Base-by-base conservation (phyloP, 305 asterid species). In the Nicotiana rustica region DNA sequence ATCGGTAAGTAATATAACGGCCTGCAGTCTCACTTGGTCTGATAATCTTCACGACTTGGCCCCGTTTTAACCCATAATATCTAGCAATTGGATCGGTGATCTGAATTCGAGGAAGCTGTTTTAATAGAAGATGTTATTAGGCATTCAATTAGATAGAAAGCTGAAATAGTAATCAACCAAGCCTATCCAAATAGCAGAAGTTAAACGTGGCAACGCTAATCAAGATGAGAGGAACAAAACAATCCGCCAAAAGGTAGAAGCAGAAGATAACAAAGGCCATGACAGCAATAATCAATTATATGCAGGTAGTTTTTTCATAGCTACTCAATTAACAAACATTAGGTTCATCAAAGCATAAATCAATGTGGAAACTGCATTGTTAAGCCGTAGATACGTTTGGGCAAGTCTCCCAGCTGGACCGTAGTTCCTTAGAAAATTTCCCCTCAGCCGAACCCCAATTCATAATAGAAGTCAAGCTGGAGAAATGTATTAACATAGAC, bases 21-120 rank as follows among this genome's bases (percentile, higher is more conserved):
- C 84, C 84, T 62, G 82, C 82, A 55, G 84, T 75, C 60, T 84
- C 84, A 84, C 86, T 84, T 56, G 85, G 82, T 65, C 82, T 68
- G 80, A 88, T 90, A 25, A 94, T 94, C 77, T 92, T 91, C 67
- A 94, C 95, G 21, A 94, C 96, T n/a, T 94, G 92, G 44, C 97
- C 97, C 9, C 93, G 94, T 70, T 88, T 91, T 67, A 94, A 88
- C 10, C 98, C 97, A 61, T 89, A 92, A 67, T 94, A 94, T 79
- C 90, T 87, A 10, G 98, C 94, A 70, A 94, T 83, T 4, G 97
- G 97, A 77, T 94, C 97, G 0, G 85, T 87, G 21, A 92, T 31
- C 87, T 90, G 96, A 67, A 94, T 91, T 64, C 97, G 91, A 38
- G 98, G 98, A 6, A 94, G 88, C 97, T 94, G 94, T 57, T 68